Evolutionary conservation across 495 filamentous ascomycete genomes (phyloP), one percentile per base, ranked within the genome.

Genomic region (Staphylotrichum longicolle): DNA sequence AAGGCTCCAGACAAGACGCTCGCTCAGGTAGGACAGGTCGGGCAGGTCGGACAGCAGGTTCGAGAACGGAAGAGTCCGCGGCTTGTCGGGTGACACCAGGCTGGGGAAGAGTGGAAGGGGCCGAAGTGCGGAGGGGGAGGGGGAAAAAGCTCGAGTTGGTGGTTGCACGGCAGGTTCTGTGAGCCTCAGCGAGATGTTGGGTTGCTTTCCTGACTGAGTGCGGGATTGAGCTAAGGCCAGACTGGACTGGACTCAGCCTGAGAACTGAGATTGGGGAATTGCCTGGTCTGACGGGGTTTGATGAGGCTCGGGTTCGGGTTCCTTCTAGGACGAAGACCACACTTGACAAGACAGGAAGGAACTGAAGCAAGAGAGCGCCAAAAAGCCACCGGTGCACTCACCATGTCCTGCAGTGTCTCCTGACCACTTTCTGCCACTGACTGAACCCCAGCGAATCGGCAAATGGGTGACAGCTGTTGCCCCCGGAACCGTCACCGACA

Each of bases 381-480:
- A 27, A 27, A 27, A 27, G 20, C 20, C 20, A 27, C 20, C 20
- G 20, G 20, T 27, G 20, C 20, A 27, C 20, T 27, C 20, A 27
- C 20, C 20, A 27, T 27, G 20, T 27, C 20, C 20, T 27, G 20
- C 20, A 45, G 8, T 30, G 37, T 54, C 39, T 54, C 51, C 37
- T 40, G 50, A 27, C 35, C 50, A 53, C 14, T 27, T 27, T 27
- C 20, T 27, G 20, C 20, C 20, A 27, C 20, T 27, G 20, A 27
- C 20, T 6, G 10, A 39, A 39, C 37, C 37, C 37, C 45, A 5
- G 7, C n/a, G 14, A 53, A 14, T 30, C 42, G 27, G 42, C 7
- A 47, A 40, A 44, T 39, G 66, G 54, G 62, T 52, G 63, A 44
- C 54, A 54, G 66, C 66, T 15, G 60, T 54, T 63, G 32, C 39